These are phyloP conservation scores for Phallus indusiatus DNA, from an alignment of 768 basidiomycete genomes.

Conservation along the genomic window DNA sequence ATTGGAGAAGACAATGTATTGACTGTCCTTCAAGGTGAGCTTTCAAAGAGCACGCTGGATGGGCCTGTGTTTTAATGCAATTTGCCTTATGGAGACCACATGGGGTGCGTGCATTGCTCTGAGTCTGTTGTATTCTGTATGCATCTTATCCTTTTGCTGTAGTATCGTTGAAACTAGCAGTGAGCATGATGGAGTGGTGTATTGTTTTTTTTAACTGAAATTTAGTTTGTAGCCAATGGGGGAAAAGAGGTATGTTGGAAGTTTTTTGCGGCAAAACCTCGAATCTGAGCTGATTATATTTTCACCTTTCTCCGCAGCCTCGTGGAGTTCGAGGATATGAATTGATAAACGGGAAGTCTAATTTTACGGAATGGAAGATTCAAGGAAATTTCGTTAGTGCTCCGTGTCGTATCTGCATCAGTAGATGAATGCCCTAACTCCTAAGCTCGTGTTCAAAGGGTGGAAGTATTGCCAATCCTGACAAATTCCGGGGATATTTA, in stretches of 20 bases:
- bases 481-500: slow-evolving; percentile 42
- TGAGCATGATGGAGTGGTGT: slow-evolving; percentile 16
- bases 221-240: slow-evolving; percentile 29
- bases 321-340: slow-evolving; percentile 38
- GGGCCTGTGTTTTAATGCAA: background rate
- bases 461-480: slow-evolving; percentile 31
- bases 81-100: slow-evolving; percentile 29
- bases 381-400: slow-evolving; percentile 38
- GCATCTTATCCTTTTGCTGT: background rate
- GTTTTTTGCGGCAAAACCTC: background rate
- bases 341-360: slow-evolving; percentile 32
- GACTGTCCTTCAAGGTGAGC: slow-evolving; percentile 38
- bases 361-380: slow-evolving; percentile 41
- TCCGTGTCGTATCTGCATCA: slow-evolving; percentile 17
- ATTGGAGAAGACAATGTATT: slow-evolving; percentile 34
- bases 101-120: slow-evolving; percentile 40
- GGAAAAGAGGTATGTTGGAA: slow-evolving; percentile 29
- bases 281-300: background rate
- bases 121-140: slow-evolving; percentile 12
- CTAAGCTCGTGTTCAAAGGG: slow-evolving; percentile 25
- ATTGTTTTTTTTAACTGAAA: background rate
- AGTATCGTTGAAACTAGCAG: slow-evolving; percentile 42
- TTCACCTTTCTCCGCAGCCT: slow-evolving; percentile 17
- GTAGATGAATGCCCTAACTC: slow-evolving; percentile 4
- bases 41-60: background rate